Base-by-base conservation (phyloP, 176 grass and related monocot species). In the Aechmea fasciata region DNA sequence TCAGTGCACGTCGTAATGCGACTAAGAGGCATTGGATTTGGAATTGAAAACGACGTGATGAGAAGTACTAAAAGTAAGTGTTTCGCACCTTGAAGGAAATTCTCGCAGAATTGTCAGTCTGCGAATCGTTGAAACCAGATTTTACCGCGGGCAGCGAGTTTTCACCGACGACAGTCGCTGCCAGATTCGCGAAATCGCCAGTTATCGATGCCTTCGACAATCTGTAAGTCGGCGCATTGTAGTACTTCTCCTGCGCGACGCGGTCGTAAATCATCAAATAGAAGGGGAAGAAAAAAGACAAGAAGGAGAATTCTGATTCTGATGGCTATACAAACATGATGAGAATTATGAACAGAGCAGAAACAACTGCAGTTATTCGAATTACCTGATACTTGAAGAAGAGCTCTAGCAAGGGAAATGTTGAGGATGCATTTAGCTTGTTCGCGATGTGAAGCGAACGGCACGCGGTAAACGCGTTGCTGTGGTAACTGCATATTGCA, bases 331-430 rank as follows among this genome's bases (percentile, higher is more conserved):
- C 25, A 13, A 14, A 48, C 3, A 22, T n/a, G 69, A 73, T 20
- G 64, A 24, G 6, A 51, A 52, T 8, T 25, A 69, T 69, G 18
- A 3, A 52, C 70, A 11, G 9, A 29, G 20, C 6, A 69, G 64
- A 15, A 63, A 26, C 0, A 2, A 15, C 10, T 41, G 10, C 14
- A 72, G 14, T 50, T 24, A 71, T 33, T 76, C 13, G 13, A 70
- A 70, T 11, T 57, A 96, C 93, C 89, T 96, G 93, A 53, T 86
- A 78, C 57, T 90, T 83, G 84, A 96, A 96, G 73, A 92, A 92
- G 12, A 80, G 80, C 74, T 92, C 93, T 2, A 96, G 71, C 24
- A 92, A 75, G 19, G 86, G 93, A 71, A 85, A 96, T 47, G 79
- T 74, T 8, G 87, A 88, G 1, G 77, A 83, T 14, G 83, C 52